Percentiles rank a stretch among this genome's conserved stretches.
Conservation (phyloP, 1,284 basidiomycete species). For the Leccinum griseonigrum region DNA sequence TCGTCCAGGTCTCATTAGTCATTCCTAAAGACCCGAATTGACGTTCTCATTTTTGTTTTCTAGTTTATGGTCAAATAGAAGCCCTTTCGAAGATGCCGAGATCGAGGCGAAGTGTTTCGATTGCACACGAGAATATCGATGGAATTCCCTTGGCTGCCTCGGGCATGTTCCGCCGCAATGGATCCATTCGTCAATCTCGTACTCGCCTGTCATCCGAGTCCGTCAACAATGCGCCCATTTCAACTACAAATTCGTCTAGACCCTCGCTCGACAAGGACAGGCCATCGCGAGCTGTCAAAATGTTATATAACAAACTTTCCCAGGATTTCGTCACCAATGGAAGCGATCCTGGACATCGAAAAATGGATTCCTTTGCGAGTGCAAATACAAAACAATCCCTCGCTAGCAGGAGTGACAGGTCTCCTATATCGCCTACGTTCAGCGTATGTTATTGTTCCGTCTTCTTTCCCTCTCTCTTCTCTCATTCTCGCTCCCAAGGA, state of each 20-base stretch:
- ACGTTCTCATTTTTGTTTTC: conserved; percentile 15
- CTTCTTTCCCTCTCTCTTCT: conserved; percentile 1
- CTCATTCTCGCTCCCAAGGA: conserved; percentile 37
- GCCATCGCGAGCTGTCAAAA: conserved; percentile 49
- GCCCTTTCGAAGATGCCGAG: conserved; percentile 55
- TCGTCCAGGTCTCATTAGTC: conserved; percentile 8
- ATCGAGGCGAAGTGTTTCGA: conserved; percentile 66
- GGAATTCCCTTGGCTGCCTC: conserved; percentile 34
- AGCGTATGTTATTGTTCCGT: conserved; percentile 26
- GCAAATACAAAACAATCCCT: conserved; percentile 42
- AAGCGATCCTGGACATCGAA: conserved; percentile 45
- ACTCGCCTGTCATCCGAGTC: conserved; percentile 34
- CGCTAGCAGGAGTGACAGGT: conserved; percentile 34
- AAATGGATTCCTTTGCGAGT: conserved; percentile 52
- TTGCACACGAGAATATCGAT: conserved; percentile 40
- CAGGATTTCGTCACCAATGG: conserved; percentile 42
- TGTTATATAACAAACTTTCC: conserved; percentile 48
- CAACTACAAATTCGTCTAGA: conserved; percentile 34
- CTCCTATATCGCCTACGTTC: conserved; percentile 35
- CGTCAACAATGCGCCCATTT: conserved; percentile 24
- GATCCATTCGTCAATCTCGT: conserved; percentile 23
- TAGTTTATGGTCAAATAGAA: conserved; percentile 79
- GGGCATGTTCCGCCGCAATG: conserved; percentile 24
- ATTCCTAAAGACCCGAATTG: conserved; percentile 7
- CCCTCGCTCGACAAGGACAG: conserved; percentile 54